Evolutionary conservation across 148 eudicot genomes (phyloP).

Genomic region (Cornus controversa): DNA sequence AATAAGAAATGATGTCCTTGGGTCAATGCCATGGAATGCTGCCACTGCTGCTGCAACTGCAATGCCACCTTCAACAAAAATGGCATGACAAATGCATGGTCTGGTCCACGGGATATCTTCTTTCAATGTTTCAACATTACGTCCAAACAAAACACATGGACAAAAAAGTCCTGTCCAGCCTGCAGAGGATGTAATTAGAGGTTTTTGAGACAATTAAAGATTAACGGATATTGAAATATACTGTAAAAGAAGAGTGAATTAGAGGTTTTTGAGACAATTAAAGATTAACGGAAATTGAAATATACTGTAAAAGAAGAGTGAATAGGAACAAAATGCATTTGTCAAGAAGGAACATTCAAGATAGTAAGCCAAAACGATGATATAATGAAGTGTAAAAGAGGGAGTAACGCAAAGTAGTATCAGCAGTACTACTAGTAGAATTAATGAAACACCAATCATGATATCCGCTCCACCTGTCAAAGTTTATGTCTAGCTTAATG

Average conservation of each 20-base stretch:
- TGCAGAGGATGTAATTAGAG: constrained; percentile 19
- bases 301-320: not conserved
- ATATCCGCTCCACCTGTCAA: no score
- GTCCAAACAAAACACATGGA: constrained; percentile 93
- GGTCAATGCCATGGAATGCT: constrained; percentile 74
- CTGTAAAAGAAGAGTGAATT: not conserved
- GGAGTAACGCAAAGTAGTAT: not conserved
- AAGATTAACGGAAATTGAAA: not conserved
- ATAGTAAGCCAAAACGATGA: not conserved
- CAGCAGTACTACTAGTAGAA: not conserved
- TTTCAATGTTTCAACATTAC: constrained; percentile 69
- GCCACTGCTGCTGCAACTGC: constrained; percentile 79
- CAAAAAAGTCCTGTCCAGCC: constrained; percentile 90
- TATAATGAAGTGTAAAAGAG: not conserved
- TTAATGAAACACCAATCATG: not conserved
- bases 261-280: not conserved
- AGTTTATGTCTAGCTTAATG: no score
- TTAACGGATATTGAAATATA: not conserved
- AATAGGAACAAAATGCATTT: not conserved
- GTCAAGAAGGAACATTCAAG: not conserved
- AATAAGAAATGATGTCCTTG: constrained; percentile 65
- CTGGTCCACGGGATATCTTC: constrained; percentile 76
- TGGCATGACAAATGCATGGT: constrained; percentile 81
- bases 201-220: not conserved
- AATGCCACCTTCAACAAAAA: constrained; percentile 86